These are phyloP conservation scores for Chalciporus sp. DNA, from an alignment of 1,284 basidiomycete species.

Conservation along the genomic window DNA sequence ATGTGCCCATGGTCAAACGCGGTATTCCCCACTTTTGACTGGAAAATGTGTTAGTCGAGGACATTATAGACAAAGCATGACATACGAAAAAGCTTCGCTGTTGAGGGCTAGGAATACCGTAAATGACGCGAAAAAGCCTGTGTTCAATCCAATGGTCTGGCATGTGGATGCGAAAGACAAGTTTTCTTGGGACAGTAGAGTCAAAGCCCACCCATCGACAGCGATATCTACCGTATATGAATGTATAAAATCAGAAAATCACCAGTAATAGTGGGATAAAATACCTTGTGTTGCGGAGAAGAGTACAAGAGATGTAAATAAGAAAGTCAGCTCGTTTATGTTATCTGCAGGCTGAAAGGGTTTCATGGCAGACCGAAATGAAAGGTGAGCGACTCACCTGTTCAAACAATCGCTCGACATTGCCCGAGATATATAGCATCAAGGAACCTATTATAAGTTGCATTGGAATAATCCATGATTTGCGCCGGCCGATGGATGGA, in stretches of 20 bases:
- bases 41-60: constrained; percentile 6
- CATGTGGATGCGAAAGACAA: constrained; percentile 97
- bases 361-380: constrained; percentile 12
- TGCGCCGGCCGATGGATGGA: constrained; percentile 82
- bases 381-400: constrained; percentile 55
- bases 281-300: constrained; percentile 96
- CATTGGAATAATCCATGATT: constrained; percentile 99
- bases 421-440: constrained; percentile 86
- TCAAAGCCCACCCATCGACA: constrained; percentile 98
- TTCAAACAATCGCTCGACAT: constrained; percentile 80
- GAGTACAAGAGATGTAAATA: constrained; percentile 91
- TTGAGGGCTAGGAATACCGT: constrained; percentile 98
- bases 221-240: constrained; percentile 75
- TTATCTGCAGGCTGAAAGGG: constrained; percentile 74
- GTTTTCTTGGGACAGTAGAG: constrained; percentile 93
- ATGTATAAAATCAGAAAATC: constrained; percentile 6
- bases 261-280: constrained; percentile 15
- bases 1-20: constrained; percentile 78
- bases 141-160: constrained; percentile 96
- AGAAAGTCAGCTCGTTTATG: constrained; percentile 77
- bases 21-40: constrained; percentile 87
- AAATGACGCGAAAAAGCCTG: constrained; percentile 95
- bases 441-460: constrained; percentile 88
- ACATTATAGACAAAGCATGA: constrained; percentile 15
- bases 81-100: constrained; percentile 88